Evolutionary conservation across 192 early-diverging fungal genomes (phyloP).

Genomic region (Pilaira anomala): DNA sequence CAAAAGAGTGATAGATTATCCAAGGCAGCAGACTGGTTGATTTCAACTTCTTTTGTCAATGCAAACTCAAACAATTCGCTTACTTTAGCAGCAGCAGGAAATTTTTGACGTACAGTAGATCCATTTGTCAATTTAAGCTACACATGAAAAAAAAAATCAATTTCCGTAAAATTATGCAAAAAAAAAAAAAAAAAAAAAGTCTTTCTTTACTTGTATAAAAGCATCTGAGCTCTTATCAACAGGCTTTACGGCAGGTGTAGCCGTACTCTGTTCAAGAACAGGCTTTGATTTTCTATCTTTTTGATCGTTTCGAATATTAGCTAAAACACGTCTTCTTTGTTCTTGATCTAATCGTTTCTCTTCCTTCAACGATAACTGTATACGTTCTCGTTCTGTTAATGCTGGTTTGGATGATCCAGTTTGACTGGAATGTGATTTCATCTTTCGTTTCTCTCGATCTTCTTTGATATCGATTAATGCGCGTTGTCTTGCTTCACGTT

Average conservation of each 20-base stretch:
- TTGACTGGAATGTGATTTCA: neutral
- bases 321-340: too few species aligned
- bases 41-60: neutral
- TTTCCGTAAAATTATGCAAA: neutral
- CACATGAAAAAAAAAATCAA: neutral
- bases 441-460: neutral
- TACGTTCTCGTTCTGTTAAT: too few species aligned
- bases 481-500: neutral
- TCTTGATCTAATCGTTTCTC: too few species aligned
- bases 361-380: too few species aligned
- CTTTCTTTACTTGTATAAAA: conserved; percentile 9
- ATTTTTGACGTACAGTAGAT: conserved; percentile 7
- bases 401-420: too few species aligned
- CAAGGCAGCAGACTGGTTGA: neutral
- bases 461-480: conserved; percentile 5
- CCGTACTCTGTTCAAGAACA: too few species aligned
- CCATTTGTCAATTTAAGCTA: conserved; percentile 18
- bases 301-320: conserved; percentile 1
- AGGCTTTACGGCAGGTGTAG: neutral
- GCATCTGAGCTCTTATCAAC: neutral
- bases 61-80: conserved; percentile 11
- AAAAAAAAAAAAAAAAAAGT: too few species aligned
- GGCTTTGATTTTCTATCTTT: neutral
- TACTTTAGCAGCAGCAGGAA: neutral
- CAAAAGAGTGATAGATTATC: neutral